These are phyloP conservation scores for Tolypocladium amazonense DNA, from an alignment of 2,329 filamentous ascomycete species.

Conservation along the genomic window DNA sequence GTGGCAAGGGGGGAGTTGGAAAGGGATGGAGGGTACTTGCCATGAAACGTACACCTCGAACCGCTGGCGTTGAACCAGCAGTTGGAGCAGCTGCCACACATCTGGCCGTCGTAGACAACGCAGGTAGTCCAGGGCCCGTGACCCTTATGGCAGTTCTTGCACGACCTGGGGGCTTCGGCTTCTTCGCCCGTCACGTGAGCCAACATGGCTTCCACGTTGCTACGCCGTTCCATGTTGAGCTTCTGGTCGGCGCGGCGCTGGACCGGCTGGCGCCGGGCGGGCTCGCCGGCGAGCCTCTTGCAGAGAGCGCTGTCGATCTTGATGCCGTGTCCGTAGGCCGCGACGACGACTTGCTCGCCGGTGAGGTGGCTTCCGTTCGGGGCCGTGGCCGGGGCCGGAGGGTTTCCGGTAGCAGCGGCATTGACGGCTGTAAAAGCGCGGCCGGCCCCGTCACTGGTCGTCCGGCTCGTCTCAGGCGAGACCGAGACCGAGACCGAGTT, in stretches of 20 bases:
- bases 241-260: constrained; percentile 43
- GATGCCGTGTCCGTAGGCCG: constrained; percentile 35
- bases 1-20: not conserved
- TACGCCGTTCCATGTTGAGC: constrained; percentile 45
- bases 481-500: too few species aligned
- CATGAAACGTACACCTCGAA: constrained; percentile 48
- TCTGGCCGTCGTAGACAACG: constrained; percentile 47
- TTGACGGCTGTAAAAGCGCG: not conserved
- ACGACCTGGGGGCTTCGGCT: constrained; percentile 33
- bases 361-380: constrained; percentile 18
- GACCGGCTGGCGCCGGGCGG: constrained; percentile 36
- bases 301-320: constrained; percentile 42
- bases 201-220: constrained; percentile 50
- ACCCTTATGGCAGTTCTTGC: constrained; percentile 50
- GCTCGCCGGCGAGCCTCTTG: constrained; percentile 39
- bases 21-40: constrained; percentile 23
- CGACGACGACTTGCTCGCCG: constrained; percentile 35
- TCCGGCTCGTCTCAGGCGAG: not conserved
- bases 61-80: constrained; percentile 55
- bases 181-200: constrained; percentile 44
- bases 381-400: not conserved
- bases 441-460: not conserved
- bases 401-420: not conserved
- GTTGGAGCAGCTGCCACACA: constrained; percentile 52
- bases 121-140: constrained; percentile 49